These are phyloP conservation scores for Pythium dissimile DNA, from an alignment of 352 stramenopile genomes.

Conservation along the genomic window DNA sequence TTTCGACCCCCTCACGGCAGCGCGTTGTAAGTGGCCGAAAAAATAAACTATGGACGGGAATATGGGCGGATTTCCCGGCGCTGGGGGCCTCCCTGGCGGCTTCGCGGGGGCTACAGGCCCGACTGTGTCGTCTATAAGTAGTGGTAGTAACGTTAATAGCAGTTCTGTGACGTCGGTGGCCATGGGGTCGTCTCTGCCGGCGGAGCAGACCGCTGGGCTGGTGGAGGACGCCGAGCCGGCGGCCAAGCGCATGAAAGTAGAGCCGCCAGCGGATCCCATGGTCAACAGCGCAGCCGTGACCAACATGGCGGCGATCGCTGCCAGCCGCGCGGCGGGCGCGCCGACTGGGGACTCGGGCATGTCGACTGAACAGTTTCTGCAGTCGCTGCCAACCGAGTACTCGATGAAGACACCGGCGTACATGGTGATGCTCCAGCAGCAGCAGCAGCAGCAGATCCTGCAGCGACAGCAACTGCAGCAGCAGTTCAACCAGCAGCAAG, in stretches of 20 bases:
- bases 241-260: slow-evolving; percentile 35
- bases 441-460: slow-evolving; percentile 19
- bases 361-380: slow-evolving; percentile 31
- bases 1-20: background rate
- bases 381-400: slow-evolving; percentile 30
- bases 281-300: slow-evolving; percentile 1
- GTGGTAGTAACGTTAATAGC: slow-evolving; percentile 21
- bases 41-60: slow-evolving; percentile 5
- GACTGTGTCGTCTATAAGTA: slow-evolving; percentile 9
- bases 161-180: slow-evolving; percentile 5
- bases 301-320: slow-evolving; percentile 27
- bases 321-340: slow-evolving; percentile 7
- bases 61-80: background rate
- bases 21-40: background rate
- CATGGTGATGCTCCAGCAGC: slow-evolving; percentile 23
- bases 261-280: slow-evolving; percentile 1
- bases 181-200: background rate
- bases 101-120: background rate
- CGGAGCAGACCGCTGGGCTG: background rate
- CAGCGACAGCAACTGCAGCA: slow-evolving; percentile 5
- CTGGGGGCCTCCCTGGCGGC: slow-evolving; percentile 9
- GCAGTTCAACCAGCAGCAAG: background rate
- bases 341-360: slow-evolving; percentile 12
- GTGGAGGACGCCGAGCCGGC: background rate
- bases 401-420: slow-evolving; percentile 21